Evolutionary conservation across 495 filamentous ascomycete species (phyloP), one percentile per base, ranked within the genome.

Genomic region (Massariosphaeria phaeospora): DNA sequence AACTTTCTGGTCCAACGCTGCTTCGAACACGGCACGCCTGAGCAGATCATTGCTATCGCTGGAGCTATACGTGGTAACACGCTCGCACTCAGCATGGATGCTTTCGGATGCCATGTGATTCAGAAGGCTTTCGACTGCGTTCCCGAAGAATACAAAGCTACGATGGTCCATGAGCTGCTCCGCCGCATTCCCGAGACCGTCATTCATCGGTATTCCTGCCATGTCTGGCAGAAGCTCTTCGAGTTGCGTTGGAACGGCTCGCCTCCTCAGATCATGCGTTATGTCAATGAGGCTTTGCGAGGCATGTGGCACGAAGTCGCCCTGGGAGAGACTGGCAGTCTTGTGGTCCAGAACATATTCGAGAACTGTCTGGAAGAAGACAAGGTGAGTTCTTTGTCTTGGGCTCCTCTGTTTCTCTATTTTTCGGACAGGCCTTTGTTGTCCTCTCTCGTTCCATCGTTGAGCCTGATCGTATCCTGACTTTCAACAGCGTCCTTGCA

Each of bases 211-310:
- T 97, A 98, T 72, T 91, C 93, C 47, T 98, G 93, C 58, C 93
- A 98, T 67, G 93, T 98, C 59, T 98, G 93, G 93, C 93, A 98
- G 76, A 98, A 98, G 75, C 80, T 98, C n/a, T 98, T 98, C 60
- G 93, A 98, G 70, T 77, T 98, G 65, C 82, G 93, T 57, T 98
- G 93, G 93, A 87, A 81, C 55, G 86, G 89, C 52, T 88, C 90
- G 48, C 94, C 93, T 12, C 93, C 93, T 18, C 91, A 96, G 69
- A 94, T 98, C 69, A 97, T 98, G 93, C 86, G 85, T 63, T 95
- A 91, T 63, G 93, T 98, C 67, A 98, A 98, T 65, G 93, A 98
- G 58, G 85, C 93, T 27, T 77, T 98, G 26, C 81, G 82, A 55
- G 93, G 91, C 45, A 96, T 96, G 89, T 98, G 93, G 93, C 91